Evolutionary conservation across 2,329 filamentous ascomycete species (phyloP), one percentile per base, ranked within the genome.

Genomic region (Talaromyces sp.): DNA sequence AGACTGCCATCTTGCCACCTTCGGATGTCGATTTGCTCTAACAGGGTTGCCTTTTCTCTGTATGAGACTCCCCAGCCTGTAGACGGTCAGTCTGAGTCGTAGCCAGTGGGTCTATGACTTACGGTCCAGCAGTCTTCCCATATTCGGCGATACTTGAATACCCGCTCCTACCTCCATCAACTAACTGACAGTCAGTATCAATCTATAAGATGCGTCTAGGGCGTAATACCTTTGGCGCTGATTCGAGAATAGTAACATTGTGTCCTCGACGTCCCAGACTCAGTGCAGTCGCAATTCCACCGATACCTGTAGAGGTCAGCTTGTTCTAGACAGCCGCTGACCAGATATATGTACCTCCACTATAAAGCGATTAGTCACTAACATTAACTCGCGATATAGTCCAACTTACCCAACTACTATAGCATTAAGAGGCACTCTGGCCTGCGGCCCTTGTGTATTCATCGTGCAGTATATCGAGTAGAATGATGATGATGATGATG

Each of bases 121-220:
- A 78, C 85, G 82, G 72, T 92, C 88, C 10, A 95, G 84, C 7
- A 94, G 88, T 5, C 89, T 85, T 3, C 89, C 85, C 84, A 93
- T 90, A 69, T 95, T 95, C 0, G 91, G 91, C 0, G 91, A 90
- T 58, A 93, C 84, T 75, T 95, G 91, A 67, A 95, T 93, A 2
- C 91, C 91, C 0, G 91, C 91, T 53, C 91, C 91, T 7, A 94
- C 90, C 67, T 77, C 75, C 69, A 71, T 70, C 51, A 77, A 69
- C 75, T 77, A 56, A 15, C 29, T 29, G 11, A 25, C 53, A 38
- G n/a, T 56, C 11, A 56, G n/a, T 29, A n/a, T 31, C 25, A 11
- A 7, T 13, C 17, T 0, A 2, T n/a, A 10, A 10, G 3, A 6
- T 31, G 27, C 7, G 6, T 19, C 1, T 17, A 13, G 5, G 3